phyloP scores from a whole-genome alignment of 2,329 filamentous ascomycete species.

The Cercospora nicotianae region DNA sequence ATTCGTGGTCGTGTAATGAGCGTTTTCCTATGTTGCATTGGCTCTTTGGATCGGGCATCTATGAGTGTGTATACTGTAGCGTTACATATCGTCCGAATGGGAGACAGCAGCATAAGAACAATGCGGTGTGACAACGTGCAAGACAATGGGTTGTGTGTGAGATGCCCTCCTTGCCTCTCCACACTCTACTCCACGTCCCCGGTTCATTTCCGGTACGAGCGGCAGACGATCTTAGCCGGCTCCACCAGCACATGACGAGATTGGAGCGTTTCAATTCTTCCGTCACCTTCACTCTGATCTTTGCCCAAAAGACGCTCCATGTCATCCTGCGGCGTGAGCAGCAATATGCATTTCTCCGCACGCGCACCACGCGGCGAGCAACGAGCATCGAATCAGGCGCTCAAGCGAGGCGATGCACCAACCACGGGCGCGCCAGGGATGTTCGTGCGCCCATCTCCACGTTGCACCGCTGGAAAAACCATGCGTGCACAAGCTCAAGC shows the following conservation, averaged over 20 bases:
- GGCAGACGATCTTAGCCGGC: slow-evolving; percentile 3
- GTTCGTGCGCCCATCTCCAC: slow-evolving; percentile 6
- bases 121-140: neutral
- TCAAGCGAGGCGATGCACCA: neutral
- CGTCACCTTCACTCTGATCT: slow-evolving; percentile 20
- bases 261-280: slow-evolving; percentile 23
- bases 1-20: neutral
- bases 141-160: neutral
- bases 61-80: neutral
- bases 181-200: neutral
- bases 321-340: slow-evolving; percentile 7
- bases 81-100: neutral
- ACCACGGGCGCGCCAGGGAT: slow-evolving; percentile 6
- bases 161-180: neutral
- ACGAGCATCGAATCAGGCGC: neutral
- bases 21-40: neutral
- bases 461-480: neutral
- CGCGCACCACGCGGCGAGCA: slow-evolving; percentile 4
- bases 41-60: neutral
- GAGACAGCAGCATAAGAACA: neutral
- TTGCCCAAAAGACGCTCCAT: slow-evolving; percentile 9
- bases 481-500: slow-evolving; percentile 4
- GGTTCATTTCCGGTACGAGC: slow-evolving; percentile 6
- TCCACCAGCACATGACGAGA: slow-evolving; percentile 14
- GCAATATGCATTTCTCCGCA: slow-evolving; percentile 14